A percentile compares a stretch with the other conserved stretches of the same genome.
phyloP scores from a whole-genome alignment of 441 rosid species.

The Syzygium malaccense region DNA sequence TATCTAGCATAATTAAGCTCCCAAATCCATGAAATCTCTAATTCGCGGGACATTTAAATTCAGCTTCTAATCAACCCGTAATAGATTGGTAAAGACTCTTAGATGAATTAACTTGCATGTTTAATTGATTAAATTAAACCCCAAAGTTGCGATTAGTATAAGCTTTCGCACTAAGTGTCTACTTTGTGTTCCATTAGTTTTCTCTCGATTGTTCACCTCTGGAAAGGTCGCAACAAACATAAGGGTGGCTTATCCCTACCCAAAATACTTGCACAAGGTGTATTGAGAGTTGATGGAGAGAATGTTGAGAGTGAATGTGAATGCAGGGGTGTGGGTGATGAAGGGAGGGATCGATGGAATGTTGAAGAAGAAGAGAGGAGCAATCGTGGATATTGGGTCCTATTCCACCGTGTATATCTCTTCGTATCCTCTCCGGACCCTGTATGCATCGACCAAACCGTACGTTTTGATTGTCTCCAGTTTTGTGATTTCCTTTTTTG shows the following conservation, averaged over 20 bases:
- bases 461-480: neutral
- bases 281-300: slow-evolving; percentile 15
- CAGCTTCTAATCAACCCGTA: no score
- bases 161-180: no score
- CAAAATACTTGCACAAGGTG: slow-evolving; percentile 20
- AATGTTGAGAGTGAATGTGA: slow-evolving; percentile 15
- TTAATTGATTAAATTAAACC: no score
- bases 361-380: slow-evolving; percentile 27
- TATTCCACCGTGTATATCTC: slow-evolving; percentile 1
- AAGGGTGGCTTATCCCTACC: slow-evolving; percentile 3
- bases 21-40: no score
- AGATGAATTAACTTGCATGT: no score
- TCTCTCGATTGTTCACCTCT: no score
- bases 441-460: slow-evolving; percentile 27
- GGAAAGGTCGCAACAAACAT: neutral
- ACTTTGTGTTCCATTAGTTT: no score
- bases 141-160: no score
- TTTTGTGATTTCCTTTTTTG: neutral
- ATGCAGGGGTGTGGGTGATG: slow-evolving; percentile 17
- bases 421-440: slow-evolving; percentile 4
- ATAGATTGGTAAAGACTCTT: no score
- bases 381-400: slow-evolving; percentile 25
- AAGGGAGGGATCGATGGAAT: slow-evolving; percentile 17
- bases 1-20: no score
- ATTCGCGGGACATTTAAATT: no score